A percentile compares a stretch with the other conserved stretches of the same genome.
phyloP scores from a whole-genome alignment of 2,329 filamentous ascomycete genomes.

The Diaporthe aspalathi region DNA sequence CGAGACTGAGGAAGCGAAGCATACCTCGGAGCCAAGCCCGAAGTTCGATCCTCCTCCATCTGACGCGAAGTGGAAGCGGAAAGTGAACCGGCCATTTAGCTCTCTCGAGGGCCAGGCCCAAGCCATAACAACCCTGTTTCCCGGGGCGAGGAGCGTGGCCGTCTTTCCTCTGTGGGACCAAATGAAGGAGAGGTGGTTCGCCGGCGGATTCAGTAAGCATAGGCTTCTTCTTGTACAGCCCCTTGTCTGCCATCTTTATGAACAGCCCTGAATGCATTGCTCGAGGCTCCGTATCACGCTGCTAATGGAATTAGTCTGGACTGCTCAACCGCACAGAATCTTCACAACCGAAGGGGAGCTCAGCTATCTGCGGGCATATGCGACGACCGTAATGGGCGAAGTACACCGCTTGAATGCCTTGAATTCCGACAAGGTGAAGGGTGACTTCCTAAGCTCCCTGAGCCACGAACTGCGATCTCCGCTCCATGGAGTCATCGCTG shows the following conservation, averaged over 20 bases:
- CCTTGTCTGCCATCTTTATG: no score
- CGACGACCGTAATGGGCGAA: conserved; percentile 66
- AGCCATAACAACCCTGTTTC: conserved; percentile 46
- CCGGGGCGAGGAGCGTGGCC: conserved; percentile 57
- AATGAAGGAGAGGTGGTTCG: conserved; percentile 40
- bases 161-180: conserved; percentile 62
- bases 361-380: conserved; percentile 58
- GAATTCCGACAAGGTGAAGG: conserved; percentile 57
- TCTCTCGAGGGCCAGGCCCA: conserved; percentile 34
- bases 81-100: conserved; percentile 46
- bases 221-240: no score
- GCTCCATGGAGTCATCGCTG: conserved; percentile 67
- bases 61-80: conserved; percentile 42
- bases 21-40: neutral
- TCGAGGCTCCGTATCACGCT: no score
- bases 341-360: conserved; percentile 53
- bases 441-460: conserved; percentile 67
- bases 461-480: conserved; percentile 68
- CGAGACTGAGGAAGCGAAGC: neutral
- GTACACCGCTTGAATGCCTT: conserved; percentile 57
- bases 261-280: no score
- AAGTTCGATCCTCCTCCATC: neutral
- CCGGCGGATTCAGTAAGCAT: conserved; percentile 31
- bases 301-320: conserved; percentile 11
- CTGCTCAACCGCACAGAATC: neutral